Evolutionary conservation across 352 stramenopile genomes (phyloP), one percentile per base, ranked within the genome.

Genomic region (Labyrinthula sp.): DNA sequence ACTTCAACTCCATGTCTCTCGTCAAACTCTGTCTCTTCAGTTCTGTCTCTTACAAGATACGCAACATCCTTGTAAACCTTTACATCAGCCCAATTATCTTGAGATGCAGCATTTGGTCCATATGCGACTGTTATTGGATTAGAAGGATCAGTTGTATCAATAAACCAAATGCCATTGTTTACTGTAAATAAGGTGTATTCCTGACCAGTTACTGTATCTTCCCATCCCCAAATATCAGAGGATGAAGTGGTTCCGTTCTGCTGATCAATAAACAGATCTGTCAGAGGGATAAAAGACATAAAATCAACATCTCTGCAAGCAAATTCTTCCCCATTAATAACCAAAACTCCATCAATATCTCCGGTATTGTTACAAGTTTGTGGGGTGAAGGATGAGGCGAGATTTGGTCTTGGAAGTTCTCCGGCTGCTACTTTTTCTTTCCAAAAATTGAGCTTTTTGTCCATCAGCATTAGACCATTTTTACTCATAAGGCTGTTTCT

Each of bases 1-100:
- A 63, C 52, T 33, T 65, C 56, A 25, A 65, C 18, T 0, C 58
- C 58, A 30, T 57, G 40, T n/a, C n/a, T n/a, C n/a, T n/a, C n/a
- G n/a, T n/a, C n/a, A n/a, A n/a, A n/a, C n/a, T n/a, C n/a, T n/a
- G n/a, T n/a, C n/a, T n/a, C n/a, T 3, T 3, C n/a, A 3, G 20
- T 5, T 8, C 15, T 1, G 35, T 63, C 57, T 6, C 40, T 20
- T 12, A 63, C 58, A 1, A 64, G 40, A 43, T 57, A 63, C 9
- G 58, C 54, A 17, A 37, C 21, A 28, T 65, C 34, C 1, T 25
- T 33, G 10, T 50, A 43, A 0, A 52, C 31, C 30, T 60, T 62
- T 35, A 62, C 47, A 25, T 62, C 55, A 15, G 26, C 48, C 48
- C 50, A 62, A 24, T 27, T 10, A 9, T 33, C 34, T 17, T 10